phyloP scores from a whole-genome alignment of 73 alveolate species.

The Paramecium caudatum region DNA sequence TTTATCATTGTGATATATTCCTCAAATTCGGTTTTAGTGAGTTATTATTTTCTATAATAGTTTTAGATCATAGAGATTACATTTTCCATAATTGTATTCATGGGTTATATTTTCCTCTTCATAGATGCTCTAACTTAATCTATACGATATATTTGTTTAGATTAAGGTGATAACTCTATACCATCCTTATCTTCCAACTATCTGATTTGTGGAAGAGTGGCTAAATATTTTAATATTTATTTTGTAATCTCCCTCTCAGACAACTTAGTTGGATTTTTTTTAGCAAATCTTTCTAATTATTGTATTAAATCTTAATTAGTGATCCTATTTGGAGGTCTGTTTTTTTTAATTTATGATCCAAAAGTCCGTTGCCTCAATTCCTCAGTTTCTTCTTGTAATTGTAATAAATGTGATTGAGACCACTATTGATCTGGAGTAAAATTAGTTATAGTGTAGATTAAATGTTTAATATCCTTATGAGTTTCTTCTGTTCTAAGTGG shows the following conservation, averaged over 20 bases:
- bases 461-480: constrained; percentile 18
- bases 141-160: background rate
- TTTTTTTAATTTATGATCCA: background rate
- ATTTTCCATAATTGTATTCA: background rate
- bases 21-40: constrained; percentile 2
- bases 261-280: constrained; percentile 2
- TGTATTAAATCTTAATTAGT: constrained; percentile 13
- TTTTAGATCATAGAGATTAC: background rate
- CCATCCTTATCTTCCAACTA: constrained; percentile 33
- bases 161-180: constrained; percentile 18
- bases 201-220: background rate
- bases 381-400: background rate
- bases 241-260: constrained; percentile 13
- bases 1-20: background rate
- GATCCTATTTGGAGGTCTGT: constrained; percentile 20
- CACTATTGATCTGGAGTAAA: constrained; percentile 34
- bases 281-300: constrained; percentile 35
- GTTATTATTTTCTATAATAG: constrained; percentile 7
- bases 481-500: constrained; percentile 21
- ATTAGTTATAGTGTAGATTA: constrained; percentile 7
- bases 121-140: constrained; percentile 21
- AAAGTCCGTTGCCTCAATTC: background rate
- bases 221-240: constrained; percentile 40
- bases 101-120: constrained; percentile 33
- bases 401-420: background rate